These are phyloP conservation scores for Apiospora rasikravindrae DNA, from an alignment of 2,329 filamentous ascomycete genomes.

Conservation along the genomic window DNA sequence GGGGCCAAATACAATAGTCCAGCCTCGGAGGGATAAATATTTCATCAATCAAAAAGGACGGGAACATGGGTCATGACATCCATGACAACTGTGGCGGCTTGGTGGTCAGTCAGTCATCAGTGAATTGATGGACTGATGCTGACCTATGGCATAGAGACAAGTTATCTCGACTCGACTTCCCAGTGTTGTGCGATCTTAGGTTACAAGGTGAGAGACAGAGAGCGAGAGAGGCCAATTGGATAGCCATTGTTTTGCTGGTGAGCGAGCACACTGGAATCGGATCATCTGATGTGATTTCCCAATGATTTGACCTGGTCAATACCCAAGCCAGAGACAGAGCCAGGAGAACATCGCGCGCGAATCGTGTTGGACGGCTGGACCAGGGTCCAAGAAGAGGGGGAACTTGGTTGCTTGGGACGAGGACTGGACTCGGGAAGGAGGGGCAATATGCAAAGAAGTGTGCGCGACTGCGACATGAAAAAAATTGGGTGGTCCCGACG, in stretches of 20 bases:
- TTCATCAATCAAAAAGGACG: not conserved
- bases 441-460: slow-evolving; percentile 17
- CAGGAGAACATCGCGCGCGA: not conserved
- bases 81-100: not conserved
- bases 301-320: not conserved
- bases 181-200: no score
- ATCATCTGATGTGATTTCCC: not conserved
- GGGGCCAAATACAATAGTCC: not conserved
- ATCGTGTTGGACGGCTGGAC: not conserved
- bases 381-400: not conserved
- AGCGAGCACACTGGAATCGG: not conserved
- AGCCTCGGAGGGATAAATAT: not conserved
- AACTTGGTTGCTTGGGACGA: not conserved
- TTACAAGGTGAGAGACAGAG: no score
- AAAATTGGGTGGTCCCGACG: not conserved
- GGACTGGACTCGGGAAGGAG: not conserved
- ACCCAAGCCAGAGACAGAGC: not conserved
- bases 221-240: not conserved
- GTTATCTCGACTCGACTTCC: not conserved
- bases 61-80: not conserved
- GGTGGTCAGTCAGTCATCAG: no score
- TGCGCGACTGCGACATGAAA: slow-evolving; percentile 4
- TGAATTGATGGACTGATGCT: no score
- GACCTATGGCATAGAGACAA: not conserved
- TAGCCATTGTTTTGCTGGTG: no score